Evolutionary conservation across 306 rosid genomes (phyloP).

Genomic region (Elaeagnus macrophylla): DNA sequence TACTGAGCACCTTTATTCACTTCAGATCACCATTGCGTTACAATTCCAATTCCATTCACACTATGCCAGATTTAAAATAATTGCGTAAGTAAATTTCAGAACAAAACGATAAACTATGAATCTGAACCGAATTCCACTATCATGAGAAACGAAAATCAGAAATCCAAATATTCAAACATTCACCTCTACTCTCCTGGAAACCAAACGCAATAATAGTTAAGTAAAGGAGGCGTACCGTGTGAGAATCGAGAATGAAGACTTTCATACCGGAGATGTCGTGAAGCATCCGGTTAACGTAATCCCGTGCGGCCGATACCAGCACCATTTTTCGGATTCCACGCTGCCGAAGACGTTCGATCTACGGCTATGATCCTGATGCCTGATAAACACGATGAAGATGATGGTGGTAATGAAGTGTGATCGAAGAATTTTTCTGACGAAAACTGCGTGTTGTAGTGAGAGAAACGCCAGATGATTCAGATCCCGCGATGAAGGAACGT

Average conservation of each 20-base stretch:
- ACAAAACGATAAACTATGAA: too few species aligned
- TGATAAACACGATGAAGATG: neutral
- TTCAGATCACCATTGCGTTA: neutral
- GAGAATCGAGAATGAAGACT: slow-evolving; percentile 90
- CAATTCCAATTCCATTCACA: neutral
- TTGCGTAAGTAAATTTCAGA: too few species aligned
- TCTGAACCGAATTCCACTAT: too few species aligned
- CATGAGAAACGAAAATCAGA: too few species aligned
- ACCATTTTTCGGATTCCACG: slow-evolving; percentile 34
- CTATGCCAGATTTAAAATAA: neutral
- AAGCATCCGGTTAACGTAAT: slow-evolving; percentile 79
- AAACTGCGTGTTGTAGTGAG: too few species aligned
- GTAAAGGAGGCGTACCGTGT: slow-evolving; percentile 43
- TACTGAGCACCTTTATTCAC: neutral
- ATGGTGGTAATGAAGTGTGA: neutral
- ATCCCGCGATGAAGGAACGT: too few species aligned
- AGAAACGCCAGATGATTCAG: too few species aligned
- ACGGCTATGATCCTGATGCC: neutral
- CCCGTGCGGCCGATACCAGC: slow-evolving; percentile 63
- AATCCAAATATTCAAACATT: too few species aligned
- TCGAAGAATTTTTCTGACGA: too few species aligned
- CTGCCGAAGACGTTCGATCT: neutral
- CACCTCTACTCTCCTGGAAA: too few species aligned
- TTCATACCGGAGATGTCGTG: slow-evolving; percentile 99
- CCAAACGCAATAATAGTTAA: too few species aligned